These are phyloP conservation scores for Arachis stenosperma DNA, from an alignment of 306 rosid genomes.

Conservation along the genomic window DNA sequence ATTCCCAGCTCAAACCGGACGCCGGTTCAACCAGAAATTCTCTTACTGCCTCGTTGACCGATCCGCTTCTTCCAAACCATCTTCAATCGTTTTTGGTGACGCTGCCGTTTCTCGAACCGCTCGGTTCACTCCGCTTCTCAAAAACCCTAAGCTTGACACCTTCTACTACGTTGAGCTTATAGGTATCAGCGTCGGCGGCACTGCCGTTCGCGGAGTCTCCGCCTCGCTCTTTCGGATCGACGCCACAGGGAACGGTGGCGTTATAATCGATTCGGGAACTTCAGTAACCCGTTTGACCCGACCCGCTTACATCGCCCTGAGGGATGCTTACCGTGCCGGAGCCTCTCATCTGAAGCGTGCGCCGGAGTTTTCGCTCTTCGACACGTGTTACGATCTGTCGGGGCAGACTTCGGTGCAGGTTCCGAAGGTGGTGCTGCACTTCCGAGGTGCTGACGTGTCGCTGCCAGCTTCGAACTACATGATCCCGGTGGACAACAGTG, in stretches of 20 bases:
- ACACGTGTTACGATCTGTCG: constrained; percentile 83
- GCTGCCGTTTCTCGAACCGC: constrained; percentile 81
- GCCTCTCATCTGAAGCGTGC: constrained; percentile 63
- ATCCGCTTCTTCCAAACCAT: constrained; percentile 77
- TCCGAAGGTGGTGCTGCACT: constrained; percentile 85
- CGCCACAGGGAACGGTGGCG: constrained; percentile 78
- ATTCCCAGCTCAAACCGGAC: constrained; percentile 75
- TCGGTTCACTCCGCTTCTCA: constrained; percentile 72
- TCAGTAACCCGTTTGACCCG: constrained; percentile 85
- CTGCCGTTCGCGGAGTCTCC: constrained; percentile 63
- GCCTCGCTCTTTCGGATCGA: constrained; percentile 70
- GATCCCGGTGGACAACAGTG: constrained; percentile 84
- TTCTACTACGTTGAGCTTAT: constrained; percentile 82
- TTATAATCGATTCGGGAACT: constrained; percentile 87
- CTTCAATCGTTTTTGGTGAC: constrained; percentile 74
- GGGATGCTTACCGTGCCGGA: constrained; percentile 73
- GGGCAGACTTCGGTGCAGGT: constrained; percentile 80
- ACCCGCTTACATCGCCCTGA: constrained; percentile 65
- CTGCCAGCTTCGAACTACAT: constrained; percentile 83
- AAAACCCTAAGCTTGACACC: constrained; percentile 77
- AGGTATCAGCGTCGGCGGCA: constrained; percentile 82
- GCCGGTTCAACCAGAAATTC: constrained; percentile 71
- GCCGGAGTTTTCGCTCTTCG: constrained; percentile 83
- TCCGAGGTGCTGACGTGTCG: constrained; percentile 74
- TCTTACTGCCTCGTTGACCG: constrained; percentile 92